Base-by-base conservation (phyloP, 352 stramenopile species). In the Pythium scleroteichum region DNA sequence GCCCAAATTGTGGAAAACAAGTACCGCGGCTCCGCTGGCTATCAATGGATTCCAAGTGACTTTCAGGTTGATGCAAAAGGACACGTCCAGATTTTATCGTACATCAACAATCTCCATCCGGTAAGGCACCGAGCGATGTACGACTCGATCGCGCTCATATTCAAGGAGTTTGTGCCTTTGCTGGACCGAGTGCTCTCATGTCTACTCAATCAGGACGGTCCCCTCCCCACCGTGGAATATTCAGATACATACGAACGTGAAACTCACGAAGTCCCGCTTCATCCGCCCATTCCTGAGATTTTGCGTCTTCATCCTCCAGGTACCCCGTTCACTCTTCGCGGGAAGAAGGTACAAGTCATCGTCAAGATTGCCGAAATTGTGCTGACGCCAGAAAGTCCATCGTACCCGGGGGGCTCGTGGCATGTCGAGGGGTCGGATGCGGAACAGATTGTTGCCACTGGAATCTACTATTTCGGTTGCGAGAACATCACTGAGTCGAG, bases 31-130 rank as follows among this genome's bases (percentile, higher is more conserved):
- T 3, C 54, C 20, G 40, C 27, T 5, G 19, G 45, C 9, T 79
- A 56, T 19, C 68, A 76, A 47, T 79, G 71, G 71, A 63, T 79
- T 9, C 71, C 71, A 12, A 62, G 52, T 27, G 62, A 71, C 7
- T 49, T 79, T 39, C 7, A 35, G 6, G 57, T 79, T 7, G 53
- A 61, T n/a, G 12, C 8, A 3, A 22, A 33, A n/a, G 69, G 72
- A 0, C 23, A 57, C 1, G 64, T 63, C 2, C 5, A n/a, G 1
- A 73, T 74, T 12, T n/a, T 45, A 14, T 70, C 64, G 26, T 76
- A 79, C 47, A 74, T 79, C 61, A 76, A 75, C 62, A 76, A 75
- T 44, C 44, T 79, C 17, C 68, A 76, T 22, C 71, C 71, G 13
- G 47, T 48, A 2, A 53, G 68, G 26, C 50, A 72, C 32, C 3